Percentiles rank a stretch among this genome's conserved stretches.
These are phyloP conservation scores for Coemansia sp. DNA, from an alignment of 192 early-diverging fungal genomes.

Conservation along the genomic window DNA sequence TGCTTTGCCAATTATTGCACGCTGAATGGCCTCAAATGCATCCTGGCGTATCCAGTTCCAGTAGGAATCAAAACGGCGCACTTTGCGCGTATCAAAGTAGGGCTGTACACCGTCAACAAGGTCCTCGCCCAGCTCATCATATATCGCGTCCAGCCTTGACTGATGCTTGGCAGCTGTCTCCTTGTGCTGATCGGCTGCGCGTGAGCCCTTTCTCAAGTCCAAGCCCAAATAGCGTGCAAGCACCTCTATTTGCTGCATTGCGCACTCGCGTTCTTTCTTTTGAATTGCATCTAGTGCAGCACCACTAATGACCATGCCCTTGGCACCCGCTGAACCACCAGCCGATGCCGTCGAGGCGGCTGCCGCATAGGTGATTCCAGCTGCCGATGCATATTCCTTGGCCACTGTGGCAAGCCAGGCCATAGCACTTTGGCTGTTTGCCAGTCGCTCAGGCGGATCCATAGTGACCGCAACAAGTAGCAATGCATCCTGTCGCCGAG, in stretches of 20 bases:
- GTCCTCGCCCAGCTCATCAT: conserved; percentile 81
- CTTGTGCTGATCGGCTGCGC: conserved; percentile 60
- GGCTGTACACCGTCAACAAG: conserved; percentile 74
- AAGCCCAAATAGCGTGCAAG: conserved; percentile 77
- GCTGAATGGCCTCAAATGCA: conserved; percentile 61
- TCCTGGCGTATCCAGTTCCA: conserved; percentile 87
- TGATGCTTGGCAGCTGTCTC: conserved; percentile 60
- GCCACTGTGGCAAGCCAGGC: conserved; percentile 63
- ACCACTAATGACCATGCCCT: conserved; percentile 73
- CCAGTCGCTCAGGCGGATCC: conserved; percentile 80
- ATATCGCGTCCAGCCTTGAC: conserved; percentile 70
- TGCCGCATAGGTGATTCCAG: conserved; percentile 59
- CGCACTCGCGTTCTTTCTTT: conserved; percentile 64
- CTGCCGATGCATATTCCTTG: conserved; percentile 72
- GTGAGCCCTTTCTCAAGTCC: conserved; percentile 68
- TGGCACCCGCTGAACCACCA: background rate
- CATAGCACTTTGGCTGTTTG: conserved; percentile 11
- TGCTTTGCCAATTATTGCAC: conserved; percentile 69
- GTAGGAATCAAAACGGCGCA: conserved; percentile 86
- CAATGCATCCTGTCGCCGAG: conserved; percentile 68
- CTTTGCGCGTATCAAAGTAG: conserved; percentile 73
- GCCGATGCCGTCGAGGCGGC: background rate
- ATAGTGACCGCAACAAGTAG: conserved; percentile 73
- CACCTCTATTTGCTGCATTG: conserved; percentile 79
- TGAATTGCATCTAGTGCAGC: conserved; percentile 82